phyloP scores from a whole-genome alignment of 2,329 filamentous ascomycete species.

The Paraconiothyrium brasiliense region DNA sequence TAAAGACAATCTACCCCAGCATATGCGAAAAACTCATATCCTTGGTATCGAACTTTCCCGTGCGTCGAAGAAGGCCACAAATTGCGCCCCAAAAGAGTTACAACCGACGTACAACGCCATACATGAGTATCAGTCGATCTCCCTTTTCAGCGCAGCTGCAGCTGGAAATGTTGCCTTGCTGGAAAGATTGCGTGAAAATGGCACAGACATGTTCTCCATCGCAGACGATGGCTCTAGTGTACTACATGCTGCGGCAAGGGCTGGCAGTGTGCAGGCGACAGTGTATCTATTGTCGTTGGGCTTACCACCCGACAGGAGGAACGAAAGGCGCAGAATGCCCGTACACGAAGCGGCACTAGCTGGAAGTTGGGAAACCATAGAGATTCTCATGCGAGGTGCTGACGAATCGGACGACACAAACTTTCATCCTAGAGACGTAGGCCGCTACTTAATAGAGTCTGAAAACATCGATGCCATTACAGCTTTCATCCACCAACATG shows the following conservation, averaged over 20 bases:
- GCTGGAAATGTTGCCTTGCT: slow-evolving; percentile 15
- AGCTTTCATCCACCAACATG: background rate
- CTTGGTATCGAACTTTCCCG: too few relatives aligned
- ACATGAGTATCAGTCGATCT: background rate
- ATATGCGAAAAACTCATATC: slow-evolving; percentile 12
- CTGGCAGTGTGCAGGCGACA: slow-evolving; percentile 11
- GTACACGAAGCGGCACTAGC: slow-evolving; percentile 21
- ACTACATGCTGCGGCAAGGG: slow-evolving; percentile 29
- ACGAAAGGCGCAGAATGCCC: slow-evolving; percentile 5
- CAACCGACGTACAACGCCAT: too few relatives aligned
- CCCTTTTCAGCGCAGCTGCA: slow-evolving; percentile 17
- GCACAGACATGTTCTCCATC: slow-evolving; percentile 7
- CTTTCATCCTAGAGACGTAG: background rate
- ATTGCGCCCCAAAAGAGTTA: background rate
- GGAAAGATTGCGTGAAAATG: slow-evolving; percentile 1
- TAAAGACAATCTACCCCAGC: slow-evolving; percentile 23
- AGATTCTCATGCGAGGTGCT: background rate
- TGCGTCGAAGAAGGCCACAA: background rate
- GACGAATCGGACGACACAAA: background rate
- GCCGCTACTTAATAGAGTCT: background rate
- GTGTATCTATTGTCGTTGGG: slow-evolving; percentile 17
- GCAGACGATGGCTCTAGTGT: slow-evolving; percentile 23
- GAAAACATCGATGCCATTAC: background rate
- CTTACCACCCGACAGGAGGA: background rate
- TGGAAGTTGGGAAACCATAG: slow-evolving; percentile 1